Evolutionary conservation across 805 yeast species (phyloP).

Genomic region (Kuraishia capsulata): DNA sequence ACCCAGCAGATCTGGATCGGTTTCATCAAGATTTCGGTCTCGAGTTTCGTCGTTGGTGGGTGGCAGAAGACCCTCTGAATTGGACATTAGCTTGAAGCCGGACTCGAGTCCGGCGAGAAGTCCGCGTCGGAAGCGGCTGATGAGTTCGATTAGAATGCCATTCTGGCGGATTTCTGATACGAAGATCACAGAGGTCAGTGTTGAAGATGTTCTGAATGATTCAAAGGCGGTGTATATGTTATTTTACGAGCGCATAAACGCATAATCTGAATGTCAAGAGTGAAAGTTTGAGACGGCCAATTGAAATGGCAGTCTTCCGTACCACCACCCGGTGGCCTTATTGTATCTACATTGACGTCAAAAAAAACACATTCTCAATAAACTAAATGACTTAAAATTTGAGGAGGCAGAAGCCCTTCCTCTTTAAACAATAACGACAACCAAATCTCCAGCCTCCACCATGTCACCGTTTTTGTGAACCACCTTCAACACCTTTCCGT

Average conservation of each 20-base stretch:
- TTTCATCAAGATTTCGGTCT: slow-evolving; percentile 7
- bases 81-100: slow-evolving; percentile 1
- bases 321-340: neutral
- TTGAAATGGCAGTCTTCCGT: neutral
- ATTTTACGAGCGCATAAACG: slow-evolving; percentile 66
- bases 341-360: neutral
- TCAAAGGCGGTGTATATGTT: slow-evolving; percentile 77
- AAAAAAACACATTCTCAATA: neutral
- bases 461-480: slow-evolving; percentile 85
- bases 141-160: slow-evolving; percentile 48
- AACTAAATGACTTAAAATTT: too few relatives aligned
- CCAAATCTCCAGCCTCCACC: slow-evolving; percentile 95
- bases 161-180: slow-evolving; percentile 87
- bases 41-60: slow-evolving; percentile 15
- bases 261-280: slow-evolving; percentile 16
- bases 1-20: slow-evolving; percentile 1
- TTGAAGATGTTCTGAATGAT: slow-evolving; percentile 53
- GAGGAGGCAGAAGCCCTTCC: too few relatives aligned
- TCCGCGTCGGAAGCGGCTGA: slow-evolving; percentile 34
- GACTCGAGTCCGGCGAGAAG: slow-evolving; percentile 2
- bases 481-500: slow-evolving; percentile 66
- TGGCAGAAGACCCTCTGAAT: slow-evolving; percentile 6
- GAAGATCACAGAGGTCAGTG: slow-evolving; percentile 50
- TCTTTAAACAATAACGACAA: slow-evolving; percentile 68
- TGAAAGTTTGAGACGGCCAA: too few relatives aligned